Evolutionary conservation across 108 stramenopile genomes (phyloP), one percentile per base, ranked within the genome.

Genomic region (Chaetoceros tenuissimus): DNA sequence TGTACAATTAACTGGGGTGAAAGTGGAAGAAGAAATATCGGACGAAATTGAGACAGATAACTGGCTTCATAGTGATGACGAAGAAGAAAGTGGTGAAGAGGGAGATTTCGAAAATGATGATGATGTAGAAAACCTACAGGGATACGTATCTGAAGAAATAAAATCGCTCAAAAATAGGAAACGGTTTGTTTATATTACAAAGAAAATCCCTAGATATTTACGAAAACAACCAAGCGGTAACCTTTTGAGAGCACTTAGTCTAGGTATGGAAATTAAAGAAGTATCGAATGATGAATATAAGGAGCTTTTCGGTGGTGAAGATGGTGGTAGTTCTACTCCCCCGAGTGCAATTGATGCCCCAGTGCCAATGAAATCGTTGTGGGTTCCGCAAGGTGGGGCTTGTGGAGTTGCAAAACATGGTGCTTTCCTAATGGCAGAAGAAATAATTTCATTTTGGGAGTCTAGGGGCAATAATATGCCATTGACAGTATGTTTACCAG

Each of bases 171-270:
- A 48, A 52, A 16, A 66, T 23, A 64, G 51, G 34, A 80, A 73
- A 28, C 72, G 75, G 22, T 95, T 96, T 57, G 69, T 84, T 5
- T 97, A 95, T 59, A 93, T 89, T 74, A 85, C 91, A 47, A 97
- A 97, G 56, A 83, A 69, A 49, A 55, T 94, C 43, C 92, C 92
- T 2, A 53, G 81, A 23, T 95, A 90, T 77, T 71, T 96, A 17
- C 53, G 69, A 26, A 81, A 77, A 8, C 64, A 90, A 46, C 92
- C 96, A 1, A 82, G 61, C 31, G 96, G 96, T 3, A 96, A 96
- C 61, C 74, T 89, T 19, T 78, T 89, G 22, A 64, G 92, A 16
- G 84, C 94, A 1, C 21, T 72, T 23, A 63, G 74, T 13, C 59
- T 96, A 46, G 94, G 92, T 22, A 89, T 92, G 74, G 90, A 95